A percentile compares a stretch with the other conserved stretches of the same genome.
Evolutionary conservation across 257 asterid species (phyloP).

Genomic region (Solanum dulcamara): DNA sequence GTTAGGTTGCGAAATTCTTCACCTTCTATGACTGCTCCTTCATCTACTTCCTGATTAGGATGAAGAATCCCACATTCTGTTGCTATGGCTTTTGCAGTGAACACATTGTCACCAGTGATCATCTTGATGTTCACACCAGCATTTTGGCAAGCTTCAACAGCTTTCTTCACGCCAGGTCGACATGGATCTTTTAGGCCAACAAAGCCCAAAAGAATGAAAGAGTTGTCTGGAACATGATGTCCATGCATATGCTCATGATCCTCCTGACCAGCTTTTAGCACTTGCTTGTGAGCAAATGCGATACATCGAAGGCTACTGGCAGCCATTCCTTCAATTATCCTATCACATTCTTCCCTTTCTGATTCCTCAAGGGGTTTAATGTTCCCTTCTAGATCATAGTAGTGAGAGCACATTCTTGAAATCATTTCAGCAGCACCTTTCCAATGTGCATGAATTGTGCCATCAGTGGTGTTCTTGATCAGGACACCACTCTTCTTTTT

Average conservation of each 20-base stretch:
- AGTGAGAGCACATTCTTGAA: constrained; percentile 38
- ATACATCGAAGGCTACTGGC: constrained; percentile 61
- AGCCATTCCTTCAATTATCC: constrained; percentile 55
- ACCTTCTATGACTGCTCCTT: constrained; percentile 50
- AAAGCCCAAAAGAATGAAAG: constrained; percentile 33
- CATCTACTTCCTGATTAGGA: not conserved
- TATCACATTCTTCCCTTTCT: constrained; percentile 16
- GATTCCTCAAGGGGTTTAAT: constrained; percentile 5
- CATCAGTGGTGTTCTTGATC: constrained; percentile 20
- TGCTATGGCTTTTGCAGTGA: constrained; percentile 74
- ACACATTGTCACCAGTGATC: constrained; percentile 72
- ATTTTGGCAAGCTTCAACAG: constrained; percentile 43
- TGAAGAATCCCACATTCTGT: constrained; percentile 60
- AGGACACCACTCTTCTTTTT: constrained; percentile 68
- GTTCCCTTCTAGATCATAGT: constrained; percentile 35
- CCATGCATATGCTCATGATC: not conserved
- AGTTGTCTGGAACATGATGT: constrained; percentile 16
- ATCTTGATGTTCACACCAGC: constrained; percentile 62
- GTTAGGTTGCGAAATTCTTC: constrained; percentile 45
- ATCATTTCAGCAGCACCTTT: constrained; percentile 85
- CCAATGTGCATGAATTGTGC: constrained; percentile 43
- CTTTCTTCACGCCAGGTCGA: constrained; percentile 50
- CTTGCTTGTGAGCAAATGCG: constrained; percentile 50
- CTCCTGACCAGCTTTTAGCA: not conserved
- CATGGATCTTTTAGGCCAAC: constrained; percentile 68